phyloP scores from a whole-genome alignment of 2,329 filamentous ascomycete species.

The Arthrinium puccinioides region DNA sequence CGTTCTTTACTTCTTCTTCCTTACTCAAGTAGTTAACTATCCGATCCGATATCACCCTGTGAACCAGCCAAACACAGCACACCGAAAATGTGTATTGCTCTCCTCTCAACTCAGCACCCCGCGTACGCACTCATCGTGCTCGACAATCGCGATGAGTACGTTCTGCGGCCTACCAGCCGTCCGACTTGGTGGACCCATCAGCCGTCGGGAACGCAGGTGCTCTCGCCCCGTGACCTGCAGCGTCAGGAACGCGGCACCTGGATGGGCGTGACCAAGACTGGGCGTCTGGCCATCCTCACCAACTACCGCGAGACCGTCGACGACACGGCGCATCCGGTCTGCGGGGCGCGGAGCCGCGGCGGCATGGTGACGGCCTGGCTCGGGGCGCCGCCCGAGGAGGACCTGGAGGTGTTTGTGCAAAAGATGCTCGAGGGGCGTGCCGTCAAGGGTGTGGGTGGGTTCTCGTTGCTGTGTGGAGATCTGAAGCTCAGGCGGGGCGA shows the following conservation, averaged over 20 bases:
- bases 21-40: too few species aligned
- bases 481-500: slow-evolving; percentile 28
- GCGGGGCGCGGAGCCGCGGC: slow-evolving; percentile 51
- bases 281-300: slow-evolving; percentile 56
- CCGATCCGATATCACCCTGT: too few species aligned
- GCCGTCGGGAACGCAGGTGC: slow-evolving; percentile 34
- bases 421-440: slow-evolving; percentile 43
- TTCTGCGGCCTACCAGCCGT: slow-evolving; percentile 55
- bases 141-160: slow-evolving; percentile 72
- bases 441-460: slow-evolving; percentile 57
- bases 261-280: slow-evolving; percentile 54
- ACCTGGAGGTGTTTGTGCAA: slow-evolving; percentile 42
- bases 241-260: slow-evolving; percentile 57
- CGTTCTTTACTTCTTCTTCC: too few species aligned
- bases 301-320: slow-evolving; percentile 55
- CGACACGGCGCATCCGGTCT: slow-evolving; percentile 44
- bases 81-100: slow-evolving; percentile 77
- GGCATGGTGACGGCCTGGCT: slow-evolving; percentile 59
- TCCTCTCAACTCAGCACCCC: slow-evolving; percentile 70
- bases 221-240: slow-evolving; percentile 56
- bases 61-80: too few species aligned
- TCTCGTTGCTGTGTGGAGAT: slow-evolving; percentile 60
- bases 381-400: slow-evolving; percentile 38
- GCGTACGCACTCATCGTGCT: slow-evolving; percentile 67
- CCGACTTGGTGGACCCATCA: slow-evolving; percentile 56